phyloP scores from a whole-genome alignment of 495 filamentous ascomycete genomes.

The Penicillium ucsense region DNA sequence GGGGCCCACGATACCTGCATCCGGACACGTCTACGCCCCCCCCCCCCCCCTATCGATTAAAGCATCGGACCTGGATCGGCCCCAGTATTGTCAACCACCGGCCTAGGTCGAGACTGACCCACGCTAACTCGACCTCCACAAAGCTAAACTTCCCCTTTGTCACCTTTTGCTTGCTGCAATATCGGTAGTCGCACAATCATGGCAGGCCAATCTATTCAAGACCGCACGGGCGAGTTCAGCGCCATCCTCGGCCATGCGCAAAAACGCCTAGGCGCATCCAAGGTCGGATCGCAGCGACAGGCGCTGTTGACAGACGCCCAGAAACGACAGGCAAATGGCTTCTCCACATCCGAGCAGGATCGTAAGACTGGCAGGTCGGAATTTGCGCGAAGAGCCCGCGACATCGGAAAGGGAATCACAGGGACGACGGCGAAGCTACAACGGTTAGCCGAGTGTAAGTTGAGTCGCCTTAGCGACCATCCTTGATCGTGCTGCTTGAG shows the following conservation, averaged over 20 bases:
- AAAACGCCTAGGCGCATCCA: slow-evolving; percentile 56
- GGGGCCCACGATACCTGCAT: slow-evolving; percentile 4
- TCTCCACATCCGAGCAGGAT: slow-evolving; percentile 34
- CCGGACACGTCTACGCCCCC: slow-evolving; percentile 18
- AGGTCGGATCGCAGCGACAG: slow-evolving; percentile 66
- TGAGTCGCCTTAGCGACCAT: background rate
- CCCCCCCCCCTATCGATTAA: slow-evolving; percentile 15
- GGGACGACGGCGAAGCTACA: slow-evolving; percentile 91
- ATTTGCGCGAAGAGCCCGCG: slow-evolving; percentile 80
- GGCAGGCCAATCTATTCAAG: slow-evolving; percentile 74
- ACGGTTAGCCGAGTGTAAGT: slow-evolving; percentile 74
- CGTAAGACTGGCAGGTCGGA: slow-evolving; percentile 51
- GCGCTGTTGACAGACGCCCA: slow-evolving; percentile 71
- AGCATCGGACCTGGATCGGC: background rate
- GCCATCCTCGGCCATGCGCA: slow-evolving; percentile 79
- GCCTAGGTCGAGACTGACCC: slow-evolving; percentile 1
- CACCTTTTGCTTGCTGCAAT: background rate
- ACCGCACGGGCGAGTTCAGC: slow-evolving; percentile 89
- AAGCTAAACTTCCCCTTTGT: background rate
- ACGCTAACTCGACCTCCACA: slow-evolving; percentile 1
- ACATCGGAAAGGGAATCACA: slow-evolving; percentile 84
- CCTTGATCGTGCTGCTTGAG: too few species aligned
- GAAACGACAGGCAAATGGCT: slow-evolving; percentile 58
- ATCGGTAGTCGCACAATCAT: slow-evolving; percentile 19
- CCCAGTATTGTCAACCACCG: background rate